These are phyloP conservation scores for Ustilago hordei DNA, from an alignment of 1,284 basidiomycete genomes.

Conservation along the genomic window DNA sequence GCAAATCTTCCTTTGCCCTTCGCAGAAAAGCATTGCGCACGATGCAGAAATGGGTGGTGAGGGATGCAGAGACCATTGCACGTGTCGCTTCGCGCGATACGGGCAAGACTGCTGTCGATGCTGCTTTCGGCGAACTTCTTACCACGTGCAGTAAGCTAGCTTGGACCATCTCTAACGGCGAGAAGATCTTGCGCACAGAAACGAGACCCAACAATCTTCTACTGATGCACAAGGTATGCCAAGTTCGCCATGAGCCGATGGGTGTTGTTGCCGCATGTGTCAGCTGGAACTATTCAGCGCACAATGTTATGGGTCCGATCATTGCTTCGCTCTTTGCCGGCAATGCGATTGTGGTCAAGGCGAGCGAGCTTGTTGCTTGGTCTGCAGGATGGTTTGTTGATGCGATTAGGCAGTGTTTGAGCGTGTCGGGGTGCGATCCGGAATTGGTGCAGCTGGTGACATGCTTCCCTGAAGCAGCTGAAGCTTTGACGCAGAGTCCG, in stretches of 20 bases:
- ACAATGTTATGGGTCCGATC: conserved; percentile 93
- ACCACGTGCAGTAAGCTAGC: conserved; percentile 63
- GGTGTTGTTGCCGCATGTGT: conserved; percentile 92
- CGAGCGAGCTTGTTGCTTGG: conserved; percentile 71
- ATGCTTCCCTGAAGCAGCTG: conserved; percentile 88
- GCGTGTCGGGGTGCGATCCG: conserved; percentile 80
- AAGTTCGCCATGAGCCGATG: conserved; percentile 90
- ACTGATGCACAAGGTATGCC: conserved; percentile 81
- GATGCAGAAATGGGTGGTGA: conserved; percentile 87
- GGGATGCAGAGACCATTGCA: conserved; percentile 85
- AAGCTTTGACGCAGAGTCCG: conserved; percentile 82
- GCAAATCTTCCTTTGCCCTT: conserved; percentile 79
- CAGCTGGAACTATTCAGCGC: conserved; percentile 81
- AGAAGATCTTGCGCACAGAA: conserved; percentile 51
- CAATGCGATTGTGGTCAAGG: conserved; percentile 90
- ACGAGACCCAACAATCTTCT: conserved; percentile 76
- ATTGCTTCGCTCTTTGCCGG: conserved; percentile 89
- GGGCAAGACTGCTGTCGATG: conserved; percentile 82
- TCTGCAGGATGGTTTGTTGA: conserved; percentile 74
- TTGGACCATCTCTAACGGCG: conserved; percentile 61
- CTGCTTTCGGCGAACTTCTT: conserved; percentile 72
- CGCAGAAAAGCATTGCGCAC: conserved; percentile 84
- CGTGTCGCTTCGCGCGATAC: conserved; percentile 92
- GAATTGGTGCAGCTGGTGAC: conserved; percentile 76
- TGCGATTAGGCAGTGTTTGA: conserved; percentile 63